Percentiles rank a stretch among this genome's conserved stretches.
Conservation (phyloP, 208 protist genomes). For the Acanthamoeba lenticulata region DNA sequence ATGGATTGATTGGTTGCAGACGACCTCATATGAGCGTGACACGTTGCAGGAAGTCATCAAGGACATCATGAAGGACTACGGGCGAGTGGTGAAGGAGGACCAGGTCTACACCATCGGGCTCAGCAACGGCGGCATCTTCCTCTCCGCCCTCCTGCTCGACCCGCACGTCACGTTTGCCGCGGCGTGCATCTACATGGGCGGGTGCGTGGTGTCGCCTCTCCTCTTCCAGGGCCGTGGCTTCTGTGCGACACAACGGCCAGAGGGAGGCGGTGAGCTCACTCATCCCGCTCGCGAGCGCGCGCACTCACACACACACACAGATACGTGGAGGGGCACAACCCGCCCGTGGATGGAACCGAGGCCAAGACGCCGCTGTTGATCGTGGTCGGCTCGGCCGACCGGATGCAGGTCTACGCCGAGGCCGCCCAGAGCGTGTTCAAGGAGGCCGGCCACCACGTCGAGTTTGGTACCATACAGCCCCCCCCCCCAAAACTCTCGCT, state of each 20-base stretch:
- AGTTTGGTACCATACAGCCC: neutral
- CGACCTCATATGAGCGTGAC: too few relatives aligned
- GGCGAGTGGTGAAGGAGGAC: neutral
- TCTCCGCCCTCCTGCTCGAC: neutral
- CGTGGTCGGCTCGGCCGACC: neutral
- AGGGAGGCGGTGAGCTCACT: too few relatives aligned
- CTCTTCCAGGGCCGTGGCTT: too few relatives aligned
- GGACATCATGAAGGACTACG: neutral
- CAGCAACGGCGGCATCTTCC: constrained; percentile 28
- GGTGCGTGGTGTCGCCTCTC: too few relatives aligned
- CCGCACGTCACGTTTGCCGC: neutral
- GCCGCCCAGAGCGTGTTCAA: neutral
- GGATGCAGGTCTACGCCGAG: neutral
- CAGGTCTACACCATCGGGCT: neutral
- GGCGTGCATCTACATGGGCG: constrained; percentile 29
- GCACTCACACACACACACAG: too few relatives aligned
- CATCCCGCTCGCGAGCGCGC: too few relatives aligned
- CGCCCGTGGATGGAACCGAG: too few relatives aligned
- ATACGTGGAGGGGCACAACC: neutral
- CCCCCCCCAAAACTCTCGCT: neutral
- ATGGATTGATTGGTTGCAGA: too few relatives aligned
- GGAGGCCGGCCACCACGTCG: neutral
- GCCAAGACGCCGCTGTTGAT: neutral
- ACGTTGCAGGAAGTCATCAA: neutral
- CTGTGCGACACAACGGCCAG: too few relatives aligned